Conservation (phyloP, 768 basidiomycete genomes). For the Lentinula lateritia region DNA sequence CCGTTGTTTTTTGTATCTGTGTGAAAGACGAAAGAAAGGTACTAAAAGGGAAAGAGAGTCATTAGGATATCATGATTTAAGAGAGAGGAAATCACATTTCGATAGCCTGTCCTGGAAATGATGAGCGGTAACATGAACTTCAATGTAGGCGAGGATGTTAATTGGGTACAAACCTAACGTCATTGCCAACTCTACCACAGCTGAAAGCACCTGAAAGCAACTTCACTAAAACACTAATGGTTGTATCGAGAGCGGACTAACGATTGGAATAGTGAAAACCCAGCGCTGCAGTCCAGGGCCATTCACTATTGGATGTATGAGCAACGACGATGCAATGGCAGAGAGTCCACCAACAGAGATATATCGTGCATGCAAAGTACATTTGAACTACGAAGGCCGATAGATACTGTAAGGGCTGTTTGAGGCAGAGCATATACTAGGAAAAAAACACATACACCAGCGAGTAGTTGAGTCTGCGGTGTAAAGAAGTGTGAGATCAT, state of each 20-base stretch:
- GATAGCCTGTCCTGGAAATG: background rate
- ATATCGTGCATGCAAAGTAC: slow-evolving; percentile 17
- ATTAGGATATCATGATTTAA: background rate
- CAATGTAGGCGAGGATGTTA: background rate
- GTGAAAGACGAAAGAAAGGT: background rate
- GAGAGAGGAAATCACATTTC: background rate
- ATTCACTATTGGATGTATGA: background rate
- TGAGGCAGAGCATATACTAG: no score
- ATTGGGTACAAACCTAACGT: background rate
- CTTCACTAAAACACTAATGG: background rate
- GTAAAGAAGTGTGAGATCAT: background rate
- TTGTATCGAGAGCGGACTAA: slow-evolving; percentile 4
- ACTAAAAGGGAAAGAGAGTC: background rate
- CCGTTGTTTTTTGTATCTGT: background rate
- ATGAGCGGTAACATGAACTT: background rate
- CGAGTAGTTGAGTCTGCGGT: background rate
- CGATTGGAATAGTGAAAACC: slow-evolving; percentile 13
- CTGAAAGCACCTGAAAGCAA: background rate
- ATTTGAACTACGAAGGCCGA: slow-evolving; percentile 17
- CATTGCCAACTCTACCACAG: background rate
- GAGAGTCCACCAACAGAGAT: slow-evolving; percentile 4
- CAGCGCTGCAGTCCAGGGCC: slow-evolving; percentile 12
- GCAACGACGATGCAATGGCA: background rate
- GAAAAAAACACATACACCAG: background rate
- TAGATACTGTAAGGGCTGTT: slow-evolving; percentile 10